phyloP scores from a whole-genome alignment of 2,329 filamentous ascomycete species.

The Elsinoe perseae region DNA sequence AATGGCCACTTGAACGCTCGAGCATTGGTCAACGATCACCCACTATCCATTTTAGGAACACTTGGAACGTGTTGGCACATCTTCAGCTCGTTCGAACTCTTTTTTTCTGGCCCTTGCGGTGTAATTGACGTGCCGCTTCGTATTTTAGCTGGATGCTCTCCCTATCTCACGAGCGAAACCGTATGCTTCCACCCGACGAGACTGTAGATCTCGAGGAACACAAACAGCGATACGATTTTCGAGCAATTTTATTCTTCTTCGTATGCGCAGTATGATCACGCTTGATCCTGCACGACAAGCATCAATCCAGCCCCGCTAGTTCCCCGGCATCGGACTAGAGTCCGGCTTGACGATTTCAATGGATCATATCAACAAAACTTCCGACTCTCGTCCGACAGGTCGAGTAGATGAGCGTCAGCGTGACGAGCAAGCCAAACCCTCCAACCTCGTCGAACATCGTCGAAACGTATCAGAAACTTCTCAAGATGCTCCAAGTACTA shows the following conservation, averaged over 20 bases:
- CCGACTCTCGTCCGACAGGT: neutral
- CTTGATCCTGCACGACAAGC: neutral
- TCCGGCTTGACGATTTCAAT: neutral
- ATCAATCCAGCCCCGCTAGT: neutral
- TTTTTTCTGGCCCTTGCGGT: neutral
- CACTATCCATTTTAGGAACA: conserved; percentile 9
- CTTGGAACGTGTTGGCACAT: neutral
- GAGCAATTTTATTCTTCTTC: neutral
- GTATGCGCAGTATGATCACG: neutral
- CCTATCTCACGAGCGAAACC: neutral
- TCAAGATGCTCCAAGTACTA: neutral
- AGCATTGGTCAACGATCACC: neutral
- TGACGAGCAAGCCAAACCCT: neutral
- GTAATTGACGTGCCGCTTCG: neutral
- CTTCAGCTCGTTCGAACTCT: neutral
- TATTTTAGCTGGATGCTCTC: conserved; percentile 3
- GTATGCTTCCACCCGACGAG: neutral
- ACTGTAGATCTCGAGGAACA: neutral
- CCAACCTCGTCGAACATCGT: neutral
- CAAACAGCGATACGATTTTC: neutral
- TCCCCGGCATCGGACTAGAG: neutral
- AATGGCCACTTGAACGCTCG: conserved; percentile 7
- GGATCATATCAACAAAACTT: neutral
- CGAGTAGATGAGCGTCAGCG: neutral
- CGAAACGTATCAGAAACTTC: neutral